Conservation (phyloP, 345 rosid genomes). For the Clausena lansium region DNA sequence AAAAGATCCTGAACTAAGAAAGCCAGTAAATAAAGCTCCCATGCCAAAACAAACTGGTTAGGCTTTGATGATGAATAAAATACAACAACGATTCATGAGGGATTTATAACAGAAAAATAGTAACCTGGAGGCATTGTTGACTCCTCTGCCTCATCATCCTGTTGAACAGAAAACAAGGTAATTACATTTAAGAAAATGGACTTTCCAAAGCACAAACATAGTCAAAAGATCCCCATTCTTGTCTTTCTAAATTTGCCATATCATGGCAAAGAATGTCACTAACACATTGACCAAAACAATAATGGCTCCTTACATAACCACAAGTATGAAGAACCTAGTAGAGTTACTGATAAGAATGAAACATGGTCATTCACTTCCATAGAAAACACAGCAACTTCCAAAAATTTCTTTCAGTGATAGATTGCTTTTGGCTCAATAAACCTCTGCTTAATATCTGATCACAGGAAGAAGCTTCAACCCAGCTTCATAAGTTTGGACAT, state of each 20-base stretch:
- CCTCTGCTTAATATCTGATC: neutral
- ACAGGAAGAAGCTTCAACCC: neutral
- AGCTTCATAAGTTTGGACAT: neutral
- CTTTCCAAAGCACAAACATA: slow-evolving; percentile 2
- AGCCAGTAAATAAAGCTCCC: neutral
- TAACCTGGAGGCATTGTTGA: slow-evolving; percentile 65
- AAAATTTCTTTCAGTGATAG: neutral
- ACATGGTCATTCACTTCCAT: neutral
- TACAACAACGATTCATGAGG: neutral
- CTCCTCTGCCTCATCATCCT: slow-evolving; percentile 83
- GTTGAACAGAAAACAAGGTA: slow-evolving; percentile 19
- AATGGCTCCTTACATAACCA: neutral
- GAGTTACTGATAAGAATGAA: neutral
- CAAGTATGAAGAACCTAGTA: neutral
- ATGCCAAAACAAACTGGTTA: neutral
- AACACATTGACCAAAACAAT: neutral
- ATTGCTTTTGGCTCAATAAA: neutral
- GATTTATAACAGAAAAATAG: slow-evolving; percentile 14
- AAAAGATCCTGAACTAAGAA: slow-evolving; percentile 1
- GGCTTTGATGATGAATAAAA: neutral
- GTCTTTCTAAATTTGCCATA: neutral
- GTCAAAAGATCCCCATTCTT: neutral
- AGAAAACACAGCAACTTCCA: neutral
- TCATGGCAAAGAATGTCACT: neutral
- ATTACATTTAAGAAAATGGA: slow-evolving; percentile 4